phyloP scores from a whole-genome alignment of 1,284 basidiomycete genomes.

The Leccinum pallidistipes region DNA sequence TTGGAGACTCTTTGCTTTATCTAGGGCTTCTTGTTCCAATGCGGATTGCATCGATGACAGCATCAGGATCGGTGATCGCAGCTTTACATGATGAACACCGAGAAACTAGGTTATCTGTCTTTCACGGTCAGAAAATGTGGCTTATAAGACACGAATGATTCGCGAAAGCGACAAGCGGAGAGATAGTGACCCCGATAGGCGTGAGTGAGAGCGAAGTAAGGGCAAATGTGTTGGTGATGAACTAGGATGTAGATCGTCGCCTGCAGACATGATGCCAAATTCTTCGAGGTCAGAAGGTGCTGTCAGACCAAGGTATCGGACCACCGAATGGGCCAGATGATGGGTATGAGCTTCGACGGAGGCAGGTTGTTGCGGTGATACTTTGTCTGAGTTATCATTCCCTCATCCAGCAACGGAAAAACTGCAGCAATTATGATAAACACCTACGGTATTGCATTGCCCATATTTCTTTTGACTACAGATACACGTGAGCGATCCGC shows the following conservation, averaged over 20 bases:
- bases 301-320: constrained; percentile 61
- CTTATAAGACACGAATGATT: constrained; percentile 81
- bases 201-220: constrained; percentile 73
- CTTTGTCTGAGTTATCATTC: constrained; percentile 46
- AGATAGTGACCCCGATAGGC: constrained; percentile 80
- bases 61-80: constrained; percentile 39
- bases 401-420: constrained; percentile 6
- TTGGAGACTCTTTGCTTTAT: constrained; percentile 65
- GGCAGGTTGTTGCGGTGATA: constrained; percentile 39
- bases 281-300: constrained; percentile 57
- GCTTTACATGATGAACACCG: too few species aligned
- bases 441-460: constrained; percentile 75
- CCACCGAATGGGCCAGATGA: constrained; percentile 68
- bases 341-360: constrained; percentile 59
- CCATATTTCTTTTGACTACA: constrained; percentile 64
- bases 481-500: not conserved
- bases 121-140: too few species aligned
- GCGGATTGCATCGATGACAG: constrained; percentile 48
- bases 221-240: constrained; percentile 87
- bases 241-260: constrained; percentile 52
- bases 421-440: not conserved
- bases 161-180: constrained; percentile 76
- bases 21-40: constrained; percentile 66
- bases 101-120: too few species aligned
- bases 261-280: constrained; percentile 55